These are phyloP conservation scores for Heterobasidion annosum DNA, from an alignment of 1,284 basidiomycete species.

Conservation along the genomic window DNA sequence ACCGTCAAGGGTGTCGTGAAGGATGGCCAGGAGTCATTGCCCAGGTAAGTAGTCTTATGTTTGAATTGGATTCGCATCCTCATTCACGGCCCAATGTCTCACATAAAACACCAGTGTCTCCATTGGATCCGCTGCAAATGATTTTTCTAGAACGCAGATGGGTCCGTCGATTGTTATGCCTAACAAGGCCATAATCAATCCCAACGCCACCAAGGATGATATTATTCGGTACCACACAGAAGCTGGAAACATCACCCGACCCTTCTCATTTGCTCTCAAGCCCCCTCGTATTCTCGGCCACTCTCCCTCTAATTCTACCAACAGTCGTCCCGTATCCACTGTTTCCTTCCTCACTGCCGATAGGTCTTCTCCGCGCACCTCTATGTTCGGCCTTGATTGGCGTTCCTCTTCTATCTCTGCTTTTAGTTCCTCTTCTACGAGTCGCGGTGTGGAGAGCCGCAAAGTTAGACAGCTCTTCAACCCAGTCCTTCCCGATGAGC, in stretches of 20 bases:
- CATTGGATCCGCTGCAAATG: background rate
- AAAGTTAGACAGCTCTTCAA: slow-evolving; percentile 54
- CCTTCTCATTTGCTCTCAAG: slow-evolving; percentile 32
- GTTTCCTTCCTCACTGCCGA: slow-evolving; percentile 11
- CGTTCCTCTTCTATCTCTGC: slow-evolving; percentile 18
- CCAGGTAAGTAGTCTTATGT: slow-evolving; percentile 8
- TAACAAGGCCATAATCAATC: slow-evolving; percentile 30
- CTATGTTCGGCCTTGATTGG: slow-evolving; percentile 5
- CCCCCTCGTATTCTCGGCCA: slow-evolving; percentile 24
- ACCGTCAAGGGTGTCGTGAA: slow-evolving; percentile 36
- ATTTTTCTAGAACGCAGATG: slow-evolving; percentile 37
- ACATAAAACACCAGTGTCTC: too few relatives aligned
- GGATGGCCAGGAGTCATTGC: slow-evolving; percentile 17
- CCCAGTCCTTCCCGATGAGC: slow-evolving; percentile 64
- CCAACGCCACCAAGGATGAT: slow-evolving; percentile 27
- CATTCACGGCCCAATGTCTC: too few relatives aligned
- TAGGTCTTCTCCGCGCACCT: slow-evolving; percentile 1
- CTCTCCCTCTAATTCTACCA: background rate
- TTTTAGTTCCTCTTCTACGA: slow-evolving; percentile 26
- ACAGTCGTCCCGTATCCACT: slow-evolving; percentile 10
- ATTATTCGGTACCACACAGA: slow-evolving; percentile 36
- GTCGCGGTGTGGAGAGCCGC: slow-evolving; percentile 28
- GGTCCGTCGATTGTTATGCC: slow-evolving; percentile 43
- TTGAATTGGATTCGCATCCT: too few relatives aligned
- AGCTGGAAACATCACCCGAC: slow-evolving; percentile 37